These are phyloP conservation scores for Podosphaera fusca DNA, from an alignment of 2,329 filamentous ascomycete genomes.

Conservation along the genomic window DNA sequence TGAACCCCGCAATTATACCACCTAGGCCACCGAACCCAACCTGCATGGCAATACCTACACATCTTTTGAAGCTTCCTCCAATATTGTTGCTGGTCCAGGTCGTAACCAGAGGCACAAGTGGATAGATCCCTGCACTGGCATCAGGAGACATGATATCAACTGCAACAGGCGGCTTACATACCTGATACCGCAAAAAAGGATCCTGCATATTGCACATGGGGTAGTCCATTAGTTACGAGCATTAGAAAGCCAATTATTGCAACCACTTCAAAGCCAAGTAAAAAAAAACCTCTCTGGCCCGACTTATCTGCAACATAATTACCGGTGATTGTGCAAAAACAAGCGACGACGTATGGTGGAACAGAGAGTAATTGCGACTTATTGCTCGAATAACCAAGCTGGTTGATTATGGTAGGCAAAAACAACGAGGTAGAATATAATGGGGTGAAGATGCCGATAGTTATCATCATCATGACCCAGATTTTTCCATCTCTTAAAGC, in stretches of 20 bases:
- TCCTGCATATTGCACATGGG: slow-evolving; percentile 56
- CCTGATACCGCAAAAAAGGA: slow-evolving; percentile 55
- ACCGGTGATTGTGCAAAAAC: slow-evolving; percentile 38
- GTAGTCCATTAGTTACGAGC: slow-evolving; percentile 38
- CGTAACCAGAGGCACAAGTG: slow-evolving; percentile 62
- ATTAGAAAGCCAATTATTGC: slow-evolving; percentile 58
- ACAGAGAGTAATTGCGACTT: slow-evolving; percentile 25
- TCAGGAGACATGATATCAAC: background rate
- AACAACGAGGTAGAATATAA: slow-evolving; percentile 22
- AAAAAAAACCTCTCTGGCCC: slow-evolving; percentile 43
- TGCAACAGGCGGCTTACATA: slow-evolving; percentile 8
- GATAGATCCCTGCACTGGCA: slow-evolving; percentile 49
- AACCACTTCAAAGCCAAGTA: slow-evolving; percentile 39
- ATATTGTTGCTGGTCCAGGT: slow-evolving; percentile 72
- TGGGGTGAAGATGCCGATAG: slow-evolving; percentile 34
- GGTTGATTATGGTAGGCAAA: slow-evolving; percentile 21
- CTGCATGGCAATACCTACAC: slow-evolving; percentile 64
- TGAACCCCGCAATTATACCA: slow-evolving; percentile 31
- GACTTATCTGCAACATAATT: slow-evolving; percentile 57
- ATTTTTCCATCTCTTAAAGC: slow-evolving; percentile 36
- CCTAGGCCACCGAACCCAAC: slow-evolving; percentile 85
- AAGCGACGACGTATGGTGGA: slow-evolving; percentile 37
- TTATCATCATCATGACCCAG: slow-evolving; percentile 23
- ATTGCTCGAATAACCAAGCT: slow-evolving; percentile 31
- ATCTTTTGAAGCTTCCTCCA: slow-evolving; percentile 80